These are phyloP conservation scores for Cicer pinnatifidum DNA, from an alignment of 306 rosid species.

Conservation along the genomic window DNA sequence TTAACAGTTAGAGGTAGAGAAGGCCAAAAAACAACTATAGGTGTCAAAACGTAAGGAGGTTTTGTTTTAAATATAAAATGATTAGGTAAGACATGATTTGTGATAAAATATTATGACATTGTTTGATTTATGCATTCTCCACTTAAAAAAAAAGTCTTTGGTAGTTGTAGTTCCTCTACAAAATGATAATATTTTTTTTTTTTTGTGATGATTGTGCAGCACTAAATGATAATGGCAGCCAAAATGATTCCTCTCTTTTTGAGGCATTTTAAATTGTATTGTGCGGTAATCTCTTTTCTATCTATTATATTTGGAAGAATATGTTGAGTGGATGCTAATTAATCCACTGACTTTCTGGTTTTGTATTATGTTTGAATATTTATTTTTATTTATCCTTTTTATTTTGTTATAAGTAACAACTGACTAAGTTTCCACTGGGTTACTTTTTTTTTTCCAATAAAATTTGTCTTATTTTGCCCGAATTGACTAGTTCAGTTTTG, in stretches of 20 bases:
- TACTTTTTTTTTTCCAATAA: not conserved
- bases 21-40: not conserved
- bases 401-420: no score
- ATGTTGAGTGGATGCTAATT: conserved; percentile 11
- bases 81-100: not conserved
- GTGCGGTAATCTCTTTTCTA: not conserved
- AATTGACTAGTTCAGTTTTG: conserved; percentile 2
- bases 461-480: not conserved
- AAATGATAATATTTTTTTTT: not conserved
- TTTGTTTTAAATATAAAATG: not conserved
- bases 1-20: not conserved
- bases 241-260: conserved; percentile 15
- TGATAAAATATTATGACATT: not conserved
- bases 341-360: not conserved
- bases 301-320: not conserved
- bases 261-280: not conserved
- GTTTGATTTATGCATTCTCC: not conserved
- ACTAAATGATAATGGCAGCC: not conserved
- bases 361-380: not conserved
- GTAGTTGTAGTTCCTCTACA: not conserved
- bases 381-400: no score
- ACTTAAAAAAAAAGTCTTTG: not conserved
- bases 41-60: not conserved
- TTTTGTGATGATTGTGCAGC: not conserved
- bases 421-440: no score